Base-by-base conservation (phyloP, 73 alveolate genomes). In the Paramecium pentaurelia region DNA sequence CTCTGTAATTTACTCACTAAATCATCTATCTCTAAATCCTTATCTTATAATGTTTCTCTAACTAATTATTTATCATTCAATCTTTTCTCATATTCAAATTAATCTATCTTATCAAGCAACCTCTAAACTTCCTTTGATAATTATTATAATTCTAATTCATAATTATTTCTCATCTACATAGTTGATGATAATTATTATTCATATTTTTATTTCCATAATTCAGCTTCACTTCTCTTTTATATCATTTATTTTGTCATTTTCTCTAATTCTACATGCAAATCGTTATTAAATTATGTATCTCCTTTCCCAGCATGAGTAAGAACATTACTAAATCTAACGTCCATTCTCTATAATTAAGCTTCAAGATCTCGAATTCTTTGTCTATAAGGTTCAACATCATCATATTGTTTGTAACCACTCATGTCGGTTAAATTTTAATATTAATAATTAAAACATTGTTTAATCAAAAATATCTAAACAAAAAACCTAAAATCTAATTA, bases 121-220 rank as follows among this genome's bases (percentile, higher is more conserved):
- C 91, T 40, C 12, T 80, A 11, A 80, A 80, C 77, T 18, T 80
- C 91, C 27, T 80, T 25, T 9, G 91, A 80, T 49, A 80, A 47
- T 47, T 80, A 27, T 80, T 40, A 25, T 22, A 80, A 36, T 80
- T 80, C 91, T 34, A 80, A 28, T 28, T 80, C 91, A 80, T 80
- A 80, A 80, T 80, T 80, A 20, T 49, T 80, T 20, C 58, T 80
- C 49, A 80, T 49, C 58, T 80, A 80, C 75, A 80, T 80, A 8
- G 36, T 80, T 22, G 14, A 47, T 44, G 71, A 80, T 47, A 80
- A 11, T 47, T 80, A 25, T 32, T 40, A 6, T 45, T 80, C 91
- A 80, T 80, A 80, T 47, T 80, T 80, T n/a, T 80, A 80, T 18
- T 45, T 80, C 91, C 91, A 80, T 20, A 80, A 47, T 12, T 80